Percentiles rank a stretch among this genome's conserved stretches.
These are phyloP conservation scores for Cryptococcus depauperatus DNA, from an alignment of 1,284 basidiomycete species.

Conservation along the genomic window DNA sequence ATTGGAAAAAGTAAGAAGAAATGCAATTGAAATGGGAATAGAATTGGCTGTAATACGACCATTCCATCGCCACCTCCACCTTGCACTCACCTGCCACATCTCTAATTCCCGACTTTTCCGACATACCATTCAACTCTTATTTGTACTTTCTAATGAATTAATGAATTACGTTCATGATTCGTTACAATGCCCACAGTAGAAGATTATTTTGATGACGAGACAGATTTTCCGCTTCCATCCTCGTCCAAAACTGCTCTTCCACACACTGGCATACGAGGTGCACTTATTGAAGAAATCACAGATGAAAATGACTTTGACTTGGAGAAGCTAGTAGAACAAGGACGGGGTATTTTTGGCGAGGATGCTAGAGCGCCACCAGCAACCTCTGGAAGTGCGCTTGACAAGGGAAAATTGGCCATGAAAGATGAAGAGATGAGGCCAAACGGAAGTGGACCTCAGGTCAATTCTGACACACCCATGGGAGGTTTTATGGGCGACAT, in stretches of 20 bases:
- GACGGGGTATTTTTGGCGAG: conserved; percentile 43
- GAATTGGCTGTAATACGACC: too few relatives aligned
- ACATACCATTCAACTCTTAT: not conserved
- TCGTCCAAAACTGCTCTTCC: conserved; percentile 54
- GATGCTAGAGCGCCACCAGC: conserved; percentile 18
- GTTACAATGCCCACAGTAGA: conserved; percentile 42
- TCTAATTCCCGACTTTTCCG: conserved; percentile 6
- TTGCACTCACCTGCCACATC: conserved; percentile 8
- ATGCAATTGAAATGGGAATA: not conserved
- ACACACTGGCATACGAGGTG: conserved; percentile 58
- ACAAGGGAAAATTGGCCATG: conserved; percentile 31
- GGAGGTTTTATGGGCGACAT: conserved; percentile 46
- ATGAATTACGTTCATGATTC: too few relatives aligned
- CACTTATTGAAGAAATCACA: conserved; percentile 64
- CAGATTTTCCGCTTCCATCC: conserved; percentile 54
- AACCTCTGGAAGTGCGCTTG: conserved; percentile 16
- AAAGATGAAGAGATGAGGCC: conserved; percentile 27
- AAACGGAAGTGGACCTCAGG: conserved; percentile 14
- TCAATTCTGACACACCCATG: conserved; percentile 43
- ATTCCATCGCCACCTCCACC: too few relatives aligned
- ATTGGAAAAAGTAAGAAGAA: not conserved
- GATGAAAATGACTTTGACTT: conserved; percentile 45
- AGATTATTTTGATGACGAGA: conserved; percentile 72
- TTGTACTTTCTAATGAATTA: too few relatives aligned
- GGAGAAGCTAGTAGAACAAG: conserved; percentile 46